Base-by-base conservation (phyloP, 257 asterid species). In the Fraxinus pennsylvanica region DNA sequence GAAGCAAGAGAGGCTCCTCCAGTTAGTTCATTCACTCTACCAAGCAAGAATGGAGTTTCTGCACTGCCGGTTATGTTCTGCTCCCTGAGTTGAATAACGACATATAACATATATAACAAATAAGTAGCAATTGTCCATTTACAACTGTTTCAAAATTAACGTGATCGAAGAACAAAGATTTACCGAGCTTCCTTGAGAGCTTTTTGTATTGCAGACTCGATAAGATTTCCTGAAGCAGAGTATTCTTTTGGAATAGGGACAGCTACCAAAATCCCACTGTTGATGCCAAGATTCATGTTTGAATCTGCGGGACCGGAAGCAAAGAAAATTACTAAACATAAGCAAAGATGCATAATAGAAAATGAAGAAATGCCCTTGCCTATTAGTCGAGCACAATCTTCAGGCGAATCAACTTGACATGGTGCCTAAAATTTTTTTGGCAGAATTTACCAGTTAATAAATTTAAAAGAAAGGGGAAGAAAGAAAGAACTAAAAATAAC, bases 1-100 rank as follows among this genome's bases (percentile, higher is more conserved):
- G 99, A 90, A 78, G 90, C 84, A 79, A 95, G 97, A 79, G 99
- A 95, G 69, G 92, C 89, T 85, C 98, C 99, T n/a, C 92, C 94
- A 19, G 99, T 95, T 67, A 91, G 91, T 88, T 95, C 93, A 68
- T 86, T 93, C 73, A 95, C 98, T 81, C 94, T 86, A 74, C 92
- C 88, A 77, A 94, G 99, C 85, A 95, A 85, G 85, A 93, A 95
- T 2, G 99, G 99, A 72, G 99, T 95, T 89, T 91, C 97, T 3
- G 94, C 90, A 81, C 86, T 93, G 79, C 99, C 99, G 21, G 81
- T 87, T 35, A 95, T 86, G 84, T 89, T 84, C 81, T 91, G 90
- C 83, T 91, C 98, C 86, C 98, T 94, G 91, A 41, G 76, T 85
- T 78, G 78, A 35, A 17, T 76, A 54, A 36, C 3, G 17, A 54